Evolutionary conservation across 768 basidiomycete genomes (phyloP), one percentile per base, ranked within the genome.

Genomic region (Pholiota conissans): DNA sequence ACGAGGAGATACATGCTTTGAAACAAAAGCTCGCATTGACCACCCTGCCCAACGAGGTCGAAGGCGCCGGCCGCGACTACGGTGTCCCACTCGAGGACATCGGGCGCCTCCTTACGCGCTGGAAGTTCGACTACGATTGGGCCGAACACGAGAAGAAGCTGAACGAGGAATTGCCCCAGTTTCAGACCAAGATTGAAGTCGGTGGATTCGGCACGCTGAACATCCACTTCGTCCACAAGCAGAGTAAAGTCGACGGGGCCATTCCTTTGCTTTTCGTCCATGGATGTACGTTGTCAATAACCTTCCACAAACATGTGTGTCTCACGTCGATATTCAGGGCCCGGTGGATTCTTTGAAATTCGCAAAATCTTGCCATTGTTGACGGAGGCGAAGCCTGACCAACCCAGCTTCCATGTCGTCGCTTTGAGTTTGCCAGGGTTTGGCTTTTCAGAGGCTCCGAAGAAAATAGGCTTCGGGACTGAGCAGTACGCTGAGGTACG

Each of bases 361-460:
- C 68, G 73, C 52, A 87, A 86, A 69, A 67, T 88, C 3, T 70
- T 89, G 0, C 82, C 85, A 0, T 62, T 86, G 13, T 71, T 89
- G 53, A 73, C 77, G 0, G 63, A 75, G 16, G 71, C 71, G 0
- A 75, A 78, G 5, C 53, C 71, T 3, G 74, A 78, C 0, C 73
- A 79, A 39, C 84, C 84, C 2, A 78, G 75, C 30, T 86, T 87
- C 63, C 86, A 88, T 56, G 84, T 88, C 22, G 85, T 89, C 1
- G 82, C 81, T 0, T 60, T 79, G 8, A 81, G 84, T 62, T 61
- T 88, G 2, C 86, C 87, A 11, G 84, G 83, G 0, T 88, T 68
- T 69, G 86, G 84, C 0, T 87, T 87, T 66, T 86, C 86, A 0
- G 75, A 82, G 9, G 81, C 76, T 1, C 78, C 83, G 3, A 75